These are phyloP conservation scores for Boeremia exigua DNA, from an alignment of 2,329 filamentous ascomycete genomes.

Conservation along the genomic window DNA sequence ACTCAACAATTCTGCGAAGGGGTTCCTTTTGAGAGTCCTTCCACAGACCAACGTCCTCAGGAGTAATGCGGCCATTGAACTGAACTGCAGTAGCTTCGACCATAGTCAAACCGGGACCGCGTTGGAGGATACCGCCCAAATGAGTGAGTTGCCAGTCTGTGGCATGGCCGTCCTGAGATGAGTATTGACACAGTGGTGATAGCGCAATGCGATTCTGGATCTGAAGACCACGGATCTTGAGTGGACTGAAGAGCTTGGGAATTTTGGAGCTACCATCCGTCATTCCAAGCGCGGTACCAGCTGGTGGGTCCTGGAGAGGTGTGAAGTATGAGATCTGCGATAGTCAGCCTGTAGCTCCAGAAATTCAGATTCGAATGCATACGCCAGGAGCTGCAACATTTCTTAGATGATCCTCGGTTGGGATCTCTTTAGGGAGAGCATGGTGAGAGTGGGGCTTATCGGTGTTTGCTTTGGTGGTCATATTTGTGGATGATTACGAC, in stretches of 20 bases:
- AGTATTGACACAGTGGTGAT: conserved; percentile 65
- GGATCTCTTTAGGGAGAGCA: conserved; percentile 37
- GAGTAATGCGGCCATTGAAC: conserved; percentile 81
- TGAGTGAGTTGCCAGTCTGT: conserved; percentile 85
- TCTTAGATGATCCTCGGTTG: conserved; percentile 42
- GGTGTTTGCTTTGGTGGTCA: conserved; percentile 31
- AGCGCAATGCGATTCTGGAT: conserved; percentile 72
- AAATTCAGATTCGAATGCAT: conserved; percentile 14
- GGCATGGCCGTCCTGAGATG: conserved; percentile 71
- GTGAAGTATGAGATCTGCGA: conserved; percentile 55
- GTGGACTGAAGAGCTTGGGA: conserved; percentile 65
- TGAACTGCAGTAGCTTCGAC: conserved; percentile 80
- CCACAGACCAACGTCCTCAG: conserved; percentile 82
- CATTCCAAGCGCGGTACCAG: conserved; percentile 54
- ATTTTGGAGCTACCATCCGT: conserved; percentile 58
- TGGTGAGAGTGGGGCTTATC: conserved; percentile 41
- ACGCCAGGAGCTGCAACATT: conserved; percentile 54
- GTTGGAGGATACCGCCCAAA: conserved; percentile 76
- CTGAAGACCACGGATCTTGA: conserved; percentile 64
- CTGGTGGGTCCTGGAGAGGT: conserved; percentile 53
- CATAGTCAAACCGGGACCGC: conserved; percentile 75
- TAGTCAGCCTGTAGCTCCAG: conserved; percentile 10
- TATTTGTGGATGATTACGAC: conserved; percentile 13
- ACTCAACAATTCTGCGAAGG: conserved; percentile 74
- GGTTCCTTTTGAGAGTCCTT: conserved; percentile 80